These are phyloP conservation scores for Apiospora hydei DNA, from an alignment of 2,329 filamentous ascomycete genomes.

Conservation along the genomic window DNA sequence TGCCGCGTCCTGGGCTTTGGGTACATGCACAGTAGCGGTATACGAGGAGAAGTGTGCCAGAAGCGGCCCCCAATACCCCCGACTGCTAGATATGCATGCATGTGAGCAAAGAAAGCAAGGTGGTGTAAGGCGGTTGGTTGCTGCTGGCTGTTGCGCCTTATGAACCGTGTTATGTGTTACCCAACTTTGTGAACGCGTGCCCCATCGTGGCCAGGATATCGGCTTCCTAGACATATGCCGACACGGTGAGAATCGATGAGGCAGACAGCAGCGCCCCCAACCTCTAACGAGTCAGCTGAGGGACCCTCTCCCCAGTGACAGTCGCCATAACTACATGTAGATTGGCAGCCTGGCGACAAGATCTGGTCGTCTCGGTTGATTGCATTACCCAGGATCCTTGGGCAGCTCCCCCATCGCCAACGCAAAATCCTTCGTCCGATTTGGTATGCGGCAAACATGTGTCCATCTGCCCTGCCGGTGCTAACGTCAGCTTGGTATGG, in stretches of 20 bases:
- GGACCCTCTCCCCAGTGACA: neutral
- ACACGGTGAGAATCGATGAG: neutral
- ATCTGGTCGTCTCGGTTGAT: neutral
- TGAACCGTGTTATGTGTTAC: conserved; percentile 10
- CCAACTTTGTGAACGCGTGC: neutral
- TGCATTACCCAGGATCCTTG: neutral
- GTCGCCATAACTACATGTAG: neutral
- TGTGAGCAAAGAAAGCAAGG: neutral
- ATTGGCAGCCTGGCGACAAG: neutral
- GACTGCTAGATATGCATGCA: neutral
- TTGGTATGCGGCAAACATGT: neutral
- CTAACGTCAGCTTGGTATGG: conserved; percentile 3
- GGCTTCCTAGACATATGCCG: neutral
- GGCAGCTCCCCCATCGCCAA: neutral
- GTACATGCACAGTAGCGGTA: neutral
- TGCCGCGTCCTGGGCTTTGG: neutral
- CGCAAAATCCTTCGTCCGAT: neutral
- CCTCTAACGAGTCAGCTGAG: neutral
- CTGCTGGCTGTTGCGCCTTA: neutral
- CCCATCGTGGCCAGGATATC: neutral
- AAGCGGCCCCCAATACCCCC: conserved; percentile 3
- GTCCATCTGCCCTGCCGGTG: neutral
- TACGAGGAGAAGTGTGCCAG: conserved; percentile 13
- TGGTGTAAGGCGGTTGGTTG: conserved; percentile 18
- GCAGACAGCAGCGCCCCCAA: neutral